Base-by-base conservation (phyloP, 1,284 basidiomycete genomes). In the Tetrapyrgos nigripes region DNA sequence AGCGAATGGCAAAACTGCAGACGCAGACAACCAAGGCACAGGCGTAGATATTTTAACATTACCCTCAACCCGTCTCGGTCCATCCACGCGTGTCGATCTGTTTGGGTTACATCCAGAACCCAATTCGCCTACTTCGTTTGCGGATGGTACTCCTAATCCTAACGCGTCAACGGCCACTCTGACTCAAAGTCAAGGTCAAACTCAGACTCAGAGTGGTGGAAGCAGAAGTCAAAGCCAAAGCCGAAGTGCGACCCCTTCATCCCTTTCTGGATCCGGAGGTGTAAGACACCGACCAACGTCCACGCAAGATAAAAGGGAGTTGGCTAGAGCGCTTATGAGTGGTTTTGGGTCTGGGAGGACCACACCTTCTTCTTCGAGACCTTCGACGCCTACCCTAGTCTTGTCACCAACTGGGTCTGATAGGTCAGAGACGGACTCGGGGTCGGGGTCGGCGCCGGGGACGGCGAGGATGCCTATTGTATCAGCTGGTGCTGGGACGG, bases 1-100 rank as follows among this genome's bases (percentile, higher is more conserved):
- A 23, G 37, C 37, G 6, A 40, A 33, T 33, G 14, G 9, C 37
- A 40, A 40, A 40, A 17, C 8, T 8, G 8, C 31, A 33, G 31
- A 8, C 8, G 14, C 8, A 33, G 8, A 8, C 37, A 40, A 40
- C 13, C 5, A n/a, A 6, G 19, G 37, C 14, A 40, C 5, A 40
- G 17, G 37, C 8, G 6, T 4, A 40, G 37, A 33, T 8, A 33
- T 8, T 59, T 88, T 17, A 73, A 73, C 50, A 75, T 93, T 14
- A 40, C 86, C 90, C 4, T 84, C 87, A 4, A 83, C 85, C 11
- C 83, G 91, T 47, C 78, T 93, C 11, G 87, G 89, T 13, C 79
- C 82, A 10, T 73, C 80, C 6, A 83, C 86, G 24, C 86, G 91
- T 26, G 80, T 81, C 60, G 80, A 83, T 54, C 74, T 87, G 4